Evolutionary conservation across 371 early-diverging fungal species (phyloP).

Genomic region (Syncephalastrum monosporum): DNA sequence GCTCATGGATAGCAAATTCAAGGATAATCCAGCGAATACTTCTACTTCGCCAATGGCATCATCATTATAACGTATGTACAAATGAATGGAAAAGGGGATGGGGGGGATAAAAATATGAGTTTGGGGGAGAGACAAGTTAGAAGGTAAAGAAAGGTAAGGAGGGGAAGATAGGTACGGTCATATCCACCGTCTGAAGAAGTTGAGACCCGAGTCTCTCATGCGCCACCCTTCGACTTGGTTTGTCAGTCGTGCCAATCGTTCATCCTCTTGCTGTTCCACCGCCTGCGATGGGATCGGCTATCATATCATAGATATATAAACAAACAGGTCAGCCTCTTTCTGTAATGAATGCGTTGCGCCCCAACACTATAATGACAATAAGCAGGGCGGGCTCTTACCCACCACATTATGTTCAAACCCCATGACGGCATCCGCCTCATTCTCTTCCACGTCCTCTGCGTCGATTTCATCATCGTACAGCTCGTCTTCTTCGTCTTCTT

Average conservation of each 20-base stretch:
- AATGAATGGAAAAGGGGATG: constrained; percentile 1
- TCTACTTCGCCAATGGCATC: no score
- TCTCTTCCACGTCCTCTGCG: constrained; percentile 14
- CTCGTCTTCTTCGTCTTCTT: constrained; percentile 34
- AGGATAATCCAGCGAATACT: no score
- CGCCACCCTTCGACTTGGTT: constrained; percentile 24
- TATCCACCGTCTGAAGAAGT: constrained; percentile 40
- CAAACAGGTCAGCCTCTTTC: background rate
- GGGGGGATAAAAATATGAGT: background rate
- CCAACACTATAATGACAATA: background rate
- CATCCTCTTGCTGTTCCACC: constrained; percentile 17
- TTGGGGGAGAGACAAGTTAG: background rate
- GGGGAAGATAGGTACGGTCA: constrained; percentile 10
- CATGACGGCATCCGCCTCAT: constrained; percentile 7
- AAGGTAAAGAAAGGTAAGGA: background rate
- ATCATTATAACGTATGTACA: constrained; percentile 1
- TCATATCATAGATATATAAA: background rate
- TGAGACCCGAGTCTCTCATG: constrained; percentile 29
- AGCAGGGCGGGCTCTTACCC: constrained; percentile 12
- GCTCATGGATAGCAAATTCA: no score
- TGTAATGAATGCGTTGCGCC: background rate
- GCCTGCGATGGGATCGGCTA: constrained; percentile 16
- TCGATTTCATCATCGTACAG: constrained; percentile 23
- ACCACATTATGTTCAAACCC: constrained; percentile 10
- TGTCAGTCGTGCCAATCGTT: constrained; percentile 12